phyloP scores from a whole-genome alignment of 305 asterid species.

The Fraxinus greggii region DNA sequence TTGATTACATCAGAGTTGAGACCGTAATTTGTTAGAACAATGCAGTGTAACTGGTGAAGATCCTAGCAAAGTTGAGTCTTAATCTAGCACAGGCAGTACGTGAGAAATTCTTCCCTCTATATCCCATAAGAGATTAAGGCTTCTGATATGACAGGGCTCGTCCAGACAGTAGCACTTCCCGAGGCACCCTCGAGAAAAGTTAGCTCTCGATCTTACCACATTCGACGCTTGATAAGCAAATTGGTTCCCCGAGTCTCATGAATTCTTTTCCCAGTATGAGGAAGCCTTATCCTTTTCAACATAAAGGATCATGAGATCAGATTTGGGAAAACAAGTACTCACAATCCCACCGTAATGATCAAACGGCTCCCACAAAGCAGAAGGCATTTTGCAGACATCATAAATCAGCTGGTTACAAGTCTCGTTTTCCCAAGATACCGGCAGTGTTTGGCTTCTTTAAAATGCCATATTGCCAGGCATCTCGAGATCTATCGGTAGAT shows the following conservation, averaged over 20 bases:
- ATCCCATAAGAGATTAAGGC: not conserved
- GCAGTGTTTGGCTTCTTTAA: slow-evolving; percentile 59
- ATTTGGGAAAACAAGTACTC: slow-evolving; percentile 4
- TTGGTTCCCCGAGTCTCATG: not conserved
- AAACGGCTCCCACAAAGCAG: slow-evolving; percentile 4
- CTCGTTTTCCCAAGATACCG: slow-evolving; percentile 66
- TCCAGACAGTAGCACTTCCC: not conserved
- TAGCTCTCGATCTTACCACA: not conserved
- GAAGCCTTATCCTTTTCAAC: slow-evolving; percentile 15
- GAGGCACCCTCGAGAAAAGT: not conserved
- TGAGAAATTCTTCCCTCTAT: slow-evolving; percentile 15
- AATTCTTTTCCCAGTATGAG: slow-evolving; percentile 1
- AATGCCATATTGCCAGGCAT: slow-evolving; percentile 67
- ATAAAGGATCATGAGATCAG: slow-evolving; percentile 18
- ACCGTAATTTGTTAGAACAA: slow-evolving; percentile 15
- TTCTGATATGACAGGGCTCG: slow-evolving; percentile 1
- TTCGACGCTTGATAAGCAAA: slow-evolving; percentile 8
- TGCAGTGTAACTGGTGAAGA: slow-evolving; percentile 15
- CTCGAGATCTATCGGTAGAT: slow-evolving; percentile 66
- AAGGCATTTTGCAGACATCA: slow-evolving; percentile 9
- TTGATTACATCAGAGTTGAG: not conserved
- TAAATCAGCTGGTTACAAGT: slow-evolving; percentile 33
- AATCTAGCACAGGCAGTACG: slow-evolving; percentile 5
- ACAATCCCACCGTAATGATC: slow-evolving; percentile 18
- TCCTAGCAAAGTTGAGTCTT: slow-evolving; percentile 14